Evolutionary conservation across 306 rosid species (phyloP).

Genomic region (Cajanus cajan): DNA sequence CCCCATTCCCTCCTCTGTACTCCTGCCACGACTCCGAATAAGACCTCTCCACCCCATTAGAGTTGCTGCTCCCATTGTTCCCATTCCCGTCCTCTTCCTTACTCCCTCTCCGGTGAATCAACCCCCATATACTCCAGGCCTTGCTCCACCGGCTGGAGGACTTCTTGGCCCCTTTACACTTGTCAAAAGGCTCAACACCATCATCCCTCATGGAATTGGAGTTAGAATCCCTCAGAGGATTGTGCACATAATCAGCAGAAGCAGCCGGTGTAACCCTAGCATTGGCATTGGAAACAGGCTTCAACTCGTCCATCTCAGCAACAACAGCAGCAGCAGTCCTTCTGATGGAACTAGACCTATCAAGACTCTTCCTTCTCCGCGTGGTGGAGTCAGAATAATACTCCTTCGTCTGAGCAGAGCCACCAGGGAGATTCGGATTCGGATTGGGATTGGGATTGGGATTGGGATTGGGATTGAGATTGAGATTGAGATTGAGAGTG

Average conservation of each 20-base stretch:
- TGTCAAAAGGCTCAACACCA: slow-evolving; percentile 67
- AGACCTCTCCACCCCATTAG: slow-evolving; percentile 75
- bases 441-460: neutral
- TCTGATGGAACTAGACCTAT: slow-evolving; percentile 83
- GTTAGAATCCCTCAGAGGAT: slow-evolving; percentile 58
- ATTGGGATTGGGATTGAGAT: neutral
- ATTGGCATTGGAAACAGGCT: slow-evolving; percentile 42
- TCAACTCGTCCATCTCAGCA: slow-evolving; percentile 88
- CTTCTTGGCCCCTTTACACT: slow-evolving; percentile 62
- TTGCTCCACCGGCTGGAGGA: slow-evolving; percentile 81
- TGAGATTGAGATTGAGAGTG: neutral
- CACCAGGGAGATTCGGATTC: slow-evolving; percentile 53
- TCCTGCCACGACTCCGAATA: slow-evolving; percentile 92
- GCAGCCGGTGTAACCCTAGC: slow-evolving; percentile 73
- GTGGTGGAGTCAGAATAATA: slow-evolving; percentile 80
- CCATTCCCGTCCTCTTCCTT: slow-evolving; percentile 73
- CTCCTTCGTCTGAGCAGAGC: slow-evolving; percentile 77
- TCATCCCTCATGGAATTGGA: slow-evolving; percentile 78
- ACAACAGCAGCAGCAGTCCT: slow-evolving; percentile 94
- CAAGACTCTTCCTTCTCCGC: slow-evolving; percentile 84
- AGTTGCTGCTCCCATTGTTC: slow-evolving; percentile 5
- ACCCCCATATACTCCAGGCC: slow-evolving; percentile 87
- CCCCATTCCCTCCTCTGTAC: slow-evolving; percentile 62
- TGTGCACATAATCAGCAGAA: slow-evolving; percentile 46
- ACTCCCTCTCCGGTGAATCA: slow-evolving; percentile 63